Evolutionary conservation across 441 rosid genomes (phyloP).

Genomic region (Erodium moschatum): DNA sequence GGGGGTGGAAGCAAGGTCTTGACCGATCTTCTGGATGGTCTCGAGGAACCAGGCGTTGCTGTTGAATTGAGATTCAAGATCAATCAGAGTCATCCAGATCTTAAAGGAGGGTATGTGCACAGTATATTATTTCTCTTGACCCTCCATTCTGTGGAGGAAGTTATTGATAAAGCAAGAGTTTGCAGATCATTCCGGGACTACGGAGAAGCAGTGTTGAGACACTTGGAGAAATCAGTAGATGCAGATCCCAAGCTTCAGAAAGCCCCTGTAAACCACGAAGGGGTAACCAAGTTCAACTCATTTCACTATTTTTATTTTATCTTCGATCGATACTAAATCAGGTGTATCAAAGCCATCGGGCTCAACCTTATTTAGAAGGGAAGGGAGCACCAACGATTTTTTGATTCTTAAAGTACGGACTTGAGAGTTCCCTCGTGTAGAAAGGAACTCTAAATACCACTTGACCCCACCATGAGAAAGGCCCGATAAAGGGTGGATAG

Average conservation of each 20-base stretch:
- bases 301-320: neutral
- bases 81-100: constrained; percentile 68
- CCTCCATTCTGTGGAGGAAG: neutral
- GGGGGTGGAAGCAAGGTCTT: constrained; percentile 73
- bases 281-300: constrained; percentile 46
- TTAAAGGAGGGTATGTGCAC: constrained; percentile 72
- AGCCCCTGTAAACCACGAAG: constrained; percentile 84
- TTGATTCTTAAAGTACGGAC: too few relatives aligned
- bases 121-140: constrained; percentile 10
- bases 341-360: too few relatives aligned
- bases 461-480: too few relatives aligned
- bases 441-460: too few relatives aligned
- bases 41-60: constrained; percentile 70
- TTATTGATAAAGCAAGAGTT: constrained; percentile 14
- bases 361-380: too few relatives aligned
- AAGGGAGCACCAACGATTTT: too few relatives aligned
- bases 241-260: constrained; percentile 52
- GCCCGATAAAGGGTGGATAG: too few relatives aligned
- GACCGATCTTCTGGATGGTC: constrained; percentile 72
- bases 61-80: constrained; percentile 83
- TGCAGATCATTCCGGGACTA: constrained; percentile 84
- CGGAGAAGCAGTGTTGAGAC: constrained; percentile 78
- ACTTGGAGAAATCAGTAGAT: constrained; percentile 49
- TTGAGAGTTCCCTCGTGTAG: too few relatives aligned
- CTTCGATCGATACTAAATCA: too few relatives aligned